Evolutionary conservation across 2,329 filamentous ascomycete genomes (phyloP), one percentile per base, ranked within the genome.

Genomic region (Colletotrichum musicola): DNA sequence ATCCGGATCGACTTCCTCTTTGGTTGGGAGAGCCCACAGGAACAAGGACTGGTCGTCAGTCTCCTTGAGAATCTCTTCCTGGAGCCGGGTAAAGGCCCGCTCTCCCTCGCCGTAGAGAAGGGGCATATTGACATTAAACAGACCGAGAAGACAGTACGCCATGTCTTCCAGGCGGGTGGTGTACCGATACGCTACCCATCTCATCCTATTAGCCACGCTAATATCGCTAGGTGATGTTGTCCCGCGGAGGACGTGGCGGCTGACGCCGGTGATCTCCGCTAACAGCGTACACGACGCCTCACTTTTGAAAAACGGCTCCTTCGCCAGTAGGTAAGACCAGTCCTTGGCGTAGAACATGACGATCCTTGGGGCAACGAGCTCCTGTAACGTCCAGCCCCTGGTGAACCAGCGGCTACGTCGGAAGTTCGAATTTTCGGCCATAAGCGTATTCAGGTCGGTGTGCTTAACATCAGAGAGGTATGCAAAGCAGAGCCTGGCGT

Each of bases 101-200:
- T 14, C 38, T 25, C 75, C 74, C 51, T 77, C 76, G 20, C 76
- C 74, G 14, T 77, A 77, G 1, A 73, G 68, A 12, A 74, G 61
- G 1, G 73, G 70, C 74, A 78, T 77, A 18, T 72, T 75, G 30
- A 77, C 69, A 7, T 71, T 67, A 38, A 78, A 76, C 4, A 78
- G 42, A 18, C 76, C 76, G 4, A 77, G 56, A 13, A 77, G 62
- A 22, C 73, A 74, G 22, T 77, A 77, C 1, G 75, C 75, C 9
- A 71, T 58, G 59, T 78, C 75, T 49, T 76, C 71, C 42, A 46
- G 4, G 3, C 71, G 62, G 0, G 70, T 75, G 2, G 72, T 76
- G 51, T 70, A n/a, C 25, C 75, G 63, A 3, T 53, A 59, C 1
- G 74, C 68, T 10, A 72, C 73, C 76, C 75, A 77, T 14, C 72